Percentiles rank a stretch among this genome's conserved stretches.
phyloP scores from a whole-genome alignment of 75 land plant genomes.

The Pseudotsuga menziesii region DNA sequence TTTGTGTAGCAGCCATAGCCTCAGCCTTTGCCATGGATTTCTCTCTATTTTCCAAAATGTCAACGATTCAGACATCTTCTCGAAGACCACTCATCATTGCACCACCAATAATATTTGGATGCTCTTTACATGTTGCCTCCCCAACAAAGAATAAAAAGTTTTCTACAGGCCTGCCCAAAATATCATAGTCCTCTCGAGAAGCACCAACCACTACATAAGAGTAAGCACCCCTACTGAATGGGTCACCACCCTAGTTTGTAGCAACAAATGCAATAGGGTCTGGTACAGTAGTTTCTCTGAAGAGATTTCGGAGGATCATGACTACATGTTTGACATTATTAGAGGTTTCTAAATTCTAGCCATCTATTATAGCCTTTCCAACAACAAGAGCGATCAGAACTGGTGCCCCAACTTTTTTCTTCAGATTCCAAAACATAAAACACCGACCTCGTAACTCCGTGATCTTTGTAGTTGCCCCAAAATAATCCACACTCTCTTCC shows the following conservation, averaged over 20 bases:
- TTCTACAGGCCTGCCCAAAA: conserved; percentile 85
- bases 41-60: conserved; percentile 64
- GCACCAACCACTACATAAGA: conserved; percentile 93
- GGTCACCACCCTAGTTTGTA: conserved; percentile 93
- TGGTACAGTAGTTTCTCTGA: conserved; percentile 78
- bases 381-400: conserved; percentile 93
- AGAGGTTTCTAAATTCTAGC: conserved; percentile 41
- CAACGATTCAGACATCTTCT: conserved; percentile 89
- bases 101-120: conserved; percentile 99
- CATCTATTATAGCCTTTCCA: conserved; percentile 88
- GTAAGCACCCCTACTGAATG: conserved; percentile 87
- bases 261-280: conserved; percentile 83
- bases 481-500: conserved; percentile 94
- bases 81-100: conserved; percentile 96
- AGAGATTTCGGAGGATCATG: conserved; percentile 65
- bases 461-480: conserved; percentile 94
- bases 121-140: conserved; percentile 99
- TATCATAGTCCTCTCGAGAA: conserved; percentile 86
- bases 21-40: conserved; percentile 85
- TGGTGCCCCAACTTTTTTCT: conserved; percentile 89
- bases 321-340: conserved; percentile 82
- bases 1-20: conserved; percentile 70
- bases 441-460: conserved; percentile 72
- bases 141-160: conserved; percentile 96
- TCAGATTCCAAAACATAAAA: conserved; percentile 99